Percentiles rank a stretch among this genome's conserved stretches.
phyloP scores from a whole-genome alignment of 179 eudicot genomes.

The Amaranthus tricolor region DNA sequence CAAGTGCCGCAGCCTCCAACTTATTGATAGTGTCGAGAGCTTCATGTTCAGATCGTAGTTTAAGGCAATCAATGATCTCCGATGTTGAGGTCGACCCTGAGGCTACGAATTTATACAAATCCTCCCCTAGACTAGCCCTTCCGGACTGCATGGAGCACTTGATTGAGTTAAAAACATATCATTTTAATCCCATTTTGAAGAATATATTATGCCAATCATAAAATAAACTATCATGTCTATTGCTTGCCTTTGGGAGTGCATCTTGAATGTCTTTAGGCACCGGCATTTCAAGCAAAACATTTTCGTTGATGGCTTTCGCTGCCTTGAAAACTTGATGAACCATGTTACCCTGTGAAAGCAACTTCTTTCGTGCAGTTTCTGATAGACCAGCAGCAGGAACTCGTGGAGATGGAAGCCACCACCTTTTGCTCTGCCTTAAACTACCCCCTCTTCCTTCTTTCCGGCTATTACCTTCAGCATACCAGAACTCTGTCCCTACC shows the following conservation, averaged over 20 bases:
- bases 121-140: constrained; percentile 73
- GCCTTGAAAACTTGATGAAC: constrained; percentile 91
- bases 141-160: constrained; percentile 54
- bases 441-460: constrained; percentile 58
- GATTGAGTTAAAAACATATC: neutral
- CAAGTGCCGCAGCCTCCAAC: constrained; percentile 77
- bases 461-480: constrained; percentile 72
- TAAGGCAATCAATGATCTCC: constrained; percentile 49
- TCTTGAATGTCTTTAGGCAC: constrained; percentile 62
- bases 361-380: constrained; percentile 56
- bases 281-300: constrained; percentile 67
- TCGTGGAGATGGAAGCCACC: constrained; percentile 94
- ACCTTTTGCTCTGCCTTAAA: constrained; percentile 61
- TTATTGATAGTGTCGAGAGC: constrained; percentile 74
- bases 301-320: constrained; percentile 76
- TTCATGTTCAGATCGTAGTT: constrained; percentile 59
- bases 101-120: constrained; percentile 54
- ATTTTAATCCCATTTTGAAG: neutral
- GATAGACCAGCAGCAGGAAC: constrained; percentile 81
- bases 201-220: neutral
- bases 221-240: neutral
- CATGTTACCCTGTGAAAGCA: constrained; percentile 66
- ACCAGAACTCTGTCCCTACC: constrained; percentile 84
- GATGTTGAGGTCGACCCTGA: constrained; percentile 49
- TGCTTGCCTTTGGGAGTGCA: constrained; percentile 70